Evolutionary conservation across 2,329 filamentous ascomycete species (phyloP).

Genomic region (Xylariaceae sp.): DNA sequence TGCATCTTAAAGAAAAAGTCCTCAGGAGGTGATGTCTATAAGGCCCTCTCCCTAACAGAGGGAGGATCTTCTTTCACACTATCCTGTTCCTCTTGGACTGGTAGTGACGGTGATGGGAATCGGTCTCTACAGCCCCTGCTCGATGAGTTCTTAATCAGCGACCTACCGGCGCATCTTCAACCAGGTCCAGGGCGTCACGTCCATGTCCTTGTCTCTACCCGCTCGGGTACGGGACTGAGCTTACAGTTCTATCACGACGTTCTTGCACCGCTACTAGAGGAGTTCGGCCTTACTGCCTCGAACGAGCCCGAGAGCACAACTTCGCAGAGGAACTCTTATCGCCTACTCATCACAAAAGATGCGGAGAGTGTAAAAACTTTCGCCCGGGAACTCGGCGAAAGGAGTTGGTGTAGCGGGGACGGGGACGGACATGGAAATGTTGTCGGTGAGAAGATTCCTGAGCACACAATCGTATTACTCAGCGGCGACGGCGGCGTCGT

Average conservation of each 20-base stretch:
- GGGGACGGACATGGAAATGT: neutral
- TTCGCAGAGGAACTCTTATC: conserved; percentile 36
- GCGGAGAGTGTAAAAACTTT: conserved; percentile 62
- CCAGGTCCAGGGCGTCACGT: conserved; percentile 34
- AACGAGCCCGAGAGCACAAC: conserved; percentile 9
- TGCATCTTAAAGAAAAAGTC: conserved; percentile 23
- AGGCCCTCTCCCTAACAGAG: conserved; percentile 41
- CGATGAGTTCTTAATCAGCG: conserved; percentile 35
- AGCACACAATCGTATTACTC: conserved; percentile 67
- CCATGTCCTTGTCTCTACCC: conserved; percentile 65
- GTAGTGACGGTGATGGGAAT: conserved; percentile 24
- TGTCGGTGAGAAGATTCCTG: conserved; percentile 4
- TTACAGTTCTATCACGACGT: conserved; percentile 51
- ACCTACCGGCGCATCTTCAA: conserved; percentile 38
- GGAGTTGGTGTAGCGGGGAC: conserved; percentile 12
- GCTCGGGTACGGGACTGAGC: conserved; percentile 60
- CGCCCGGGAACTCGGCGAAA: conserved; percentile 40
- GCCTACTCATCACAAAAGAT: conserved; percentile 59
- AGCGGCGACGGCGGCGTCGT: conserved; percentile 85
- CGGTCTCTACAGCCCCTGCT: conserved; percentile 38
- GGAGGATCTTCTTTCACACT: conserved; percentile 14
- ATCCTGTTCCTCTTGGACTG: conserved; percentile 27
- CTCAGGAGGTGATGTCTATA: conserved; percentile 21
- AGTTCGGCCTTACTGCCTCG: conserved; percentile 38
- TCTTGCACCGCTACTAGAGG: conserved; percentile 52